phyloP scores from a whole-genome alignment of 2,329 filamentous ascomycete genomes.

The Calonectria hawksworthii region DNA sequence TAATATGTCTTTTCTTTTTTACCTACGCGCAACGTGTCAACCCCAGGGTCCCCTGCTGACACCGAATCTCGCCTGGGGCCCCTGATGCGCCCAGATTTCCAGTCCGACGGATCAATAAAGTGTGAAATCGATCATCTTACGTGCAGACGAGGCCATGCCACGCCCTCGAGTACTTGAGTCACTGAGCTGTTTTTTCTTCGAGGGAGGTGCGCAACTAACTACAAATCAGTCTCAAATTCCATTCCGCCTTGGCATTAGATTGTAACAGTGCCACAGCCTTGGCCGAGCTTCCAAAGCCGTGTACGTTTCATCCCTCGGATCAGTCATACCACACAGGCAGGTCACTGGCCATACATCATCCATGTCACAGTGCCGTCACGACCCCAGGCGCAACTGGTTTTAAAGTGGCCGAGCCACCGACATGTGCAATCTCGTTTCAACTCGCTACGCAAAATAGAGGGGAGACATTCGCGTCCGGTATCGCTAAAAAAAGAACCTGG shows the following conservation, averaged over 20 bases:
- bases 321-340: background rate
- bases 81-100: background rate
- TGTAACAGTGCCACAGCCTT: background rate
- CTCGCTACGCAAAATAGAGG: background rate
- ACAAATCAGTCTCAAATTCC: background rate
- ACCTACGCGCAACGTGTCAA: slow-evolving; percentile 9
- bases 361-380: background rate
- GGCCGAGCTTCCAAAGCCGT: background rate
- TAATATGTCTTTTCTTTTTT: slow-evolving; percentile 1
- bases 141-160: background rate
- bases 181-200: background rate
- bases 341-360: background rate
- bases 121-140: background rate
- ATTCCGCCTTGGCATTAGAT: background rate
- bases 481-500: background rate
- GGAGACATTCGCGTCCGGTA: background rate
- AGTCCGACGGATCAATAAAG: slow-evolving; percentile 1
- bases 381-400: background rate
- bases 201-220: background rate
- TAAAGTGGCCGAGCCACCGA: background rate
- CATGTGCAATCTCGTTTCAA: background rate
- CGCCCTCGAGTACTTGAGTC: background rate
- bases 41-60: slow-evolving; percentile 2
- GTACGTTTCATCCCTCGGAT: background rate
- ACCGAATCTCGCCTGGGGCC: slow-evolving; percentile 6